Percentiles rank a stretch among this genome's conserved stretches.
These are phyloP conservation scores for Apiospora rasikravindrae DNA, from an alignment of 2,329 filamentous ascomycete species.

Conservation along the genomic window DNA sequence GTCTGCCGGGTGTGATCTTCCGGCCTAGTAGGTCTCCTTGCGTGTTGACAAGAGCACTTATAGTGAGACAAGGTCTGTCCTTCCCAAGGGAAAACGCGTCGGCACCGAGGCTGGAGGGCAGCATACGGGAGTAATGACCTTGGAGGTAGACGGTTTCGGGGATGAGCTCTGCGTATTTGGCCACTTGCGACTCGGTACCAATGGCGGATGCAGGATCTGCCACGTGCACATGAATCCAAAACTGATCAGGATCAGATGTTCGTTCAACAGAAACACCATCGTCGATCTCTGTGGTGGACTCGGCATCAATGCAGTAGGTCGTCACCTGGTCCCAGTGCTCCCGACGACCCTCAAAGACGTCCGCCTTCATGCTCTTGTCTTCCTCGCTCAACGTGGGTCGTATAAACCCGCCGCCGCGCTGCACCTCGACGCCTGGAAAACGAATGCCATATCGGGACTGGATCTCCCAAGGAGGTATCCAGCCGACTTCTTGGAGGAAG, in stretches of 20 bases:
- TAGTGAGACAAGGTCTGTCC: constrained; percentile 61
- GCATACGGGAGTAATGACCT: constrained; percentile 63
- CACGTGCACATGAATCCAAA: constrained; percentile 80
- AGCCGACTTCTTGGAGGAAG: constrained; percentile 78
- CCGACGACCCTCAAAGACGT: constrained; percentile 56
- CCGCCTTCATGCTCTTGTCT: constrained; percentile 44
- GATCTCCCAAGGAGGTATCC: constrained; percentile 74
- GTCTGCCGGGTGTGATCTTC: constrained; percentile 57
- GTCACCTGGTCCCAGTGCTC: constrained; percentile 63
- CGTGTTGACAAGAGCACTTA: constrained; percentile 62
- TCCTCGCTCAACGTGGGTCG: constrained; percentile 40
- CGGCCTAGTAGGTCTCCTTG: constrained; percentile 59
- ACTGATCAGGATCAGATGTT: constrained; percentile 56
- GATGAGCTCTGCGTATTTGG: constrained; percentile 65
- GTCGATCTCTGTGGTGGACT: constrained; percentile 72
- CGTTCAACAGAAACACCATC: constrained; percentile 77
- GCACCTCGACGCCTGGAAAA: constrained; percentile 54
- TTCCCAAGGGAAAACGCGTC: constrained; percentile 59
- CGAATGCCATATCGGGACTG: constrained; percentile 64
- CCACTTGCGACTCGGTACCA: constrained; percentile 60
- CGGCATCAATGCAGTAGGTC: constrained; percentile 76
- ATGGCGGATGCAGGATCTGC: constrained; percentile 80
- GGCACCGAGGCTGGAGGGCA: constrained; percentile 55
- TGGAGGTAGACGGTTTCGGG: constrained; percentile 65
- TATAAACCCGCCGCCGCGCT: constrained; percentile 48